These are phyloP conservation scores for Colletotrichum siamense DNA, from an alignment of 2,329 filamentous ascomycete species.

Conservation along the genomic window DNA sequence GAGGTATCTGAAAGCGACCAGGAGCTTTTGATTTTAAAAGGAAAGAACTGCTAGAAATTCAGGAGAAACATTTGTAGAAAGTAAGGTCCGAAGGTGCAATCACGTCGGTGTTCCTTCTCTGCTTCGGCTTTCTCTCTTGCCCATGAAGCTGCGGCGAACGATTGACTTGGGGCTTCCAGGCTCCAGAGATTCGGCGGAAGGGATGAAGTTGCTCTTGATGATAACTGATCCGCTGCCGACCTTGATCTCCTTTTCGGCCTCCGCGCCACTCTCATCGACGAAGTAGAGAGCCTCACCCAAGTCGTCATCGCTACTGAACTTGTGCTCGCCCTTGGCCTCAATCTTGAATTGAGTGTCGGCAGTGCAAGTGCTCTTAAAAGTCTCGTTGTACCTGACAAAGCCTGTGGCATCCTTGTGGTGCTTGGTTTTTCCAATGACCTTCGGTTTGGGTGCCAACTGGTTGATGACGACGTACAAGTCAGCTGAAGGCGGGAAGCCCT, in stretches of 20 bases:
- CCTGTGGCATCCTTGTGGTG: constrained; percentile 78
- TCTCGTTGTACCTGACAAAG: constrained; percentile 74
- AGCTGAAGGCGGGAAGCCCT: constrained; percentile 76
- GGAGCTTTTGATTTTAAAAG: constrained; percentile 1
- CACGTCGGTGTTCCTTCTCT: constrained; percentile 39
- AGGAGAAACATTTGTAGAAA: neutral
- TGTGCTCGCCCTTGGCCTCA: constrained; percentile 83
- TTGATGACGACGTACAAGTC: constrained; percentile 82
- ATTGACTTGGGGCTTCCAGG: constrained; percentile 52
- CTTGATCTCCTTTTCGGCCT: constrained; percentile 73
- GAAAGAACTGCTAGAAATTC: neutral
- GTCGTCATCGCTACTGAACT: constrained; percentile 81
- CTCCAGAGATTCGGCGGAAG: constrained; percentile 40
- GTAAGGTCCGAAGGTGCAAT: neutral
- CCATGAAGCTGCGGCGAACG: constrained; percentile 60
- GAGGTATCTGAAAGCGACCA: constrained; percentile 16
- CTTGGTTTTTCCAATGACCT: constrained; percentile 91
- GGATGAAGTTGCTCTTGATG: constrained; percentile 75
- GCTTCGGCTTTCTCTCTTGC: constrained; percentile 60
- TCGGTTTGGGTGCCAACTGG: constrained; percentile 71
- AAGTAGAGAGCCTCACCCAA: constrained; percentile 90
- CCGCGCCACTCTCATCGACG: constrained; percentile 78
- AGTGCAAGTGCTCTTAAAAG: constrained; percentile 77
- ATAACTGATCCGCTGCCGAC: constrained; percentile 77
- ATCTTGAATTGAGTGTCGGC: constrained; percentile 88